These are phyloP conservation scores for Flammula alnicola DNA, from an alignment of 1,284 basidiomycete species.

Conservation along the genomic window DNA sequence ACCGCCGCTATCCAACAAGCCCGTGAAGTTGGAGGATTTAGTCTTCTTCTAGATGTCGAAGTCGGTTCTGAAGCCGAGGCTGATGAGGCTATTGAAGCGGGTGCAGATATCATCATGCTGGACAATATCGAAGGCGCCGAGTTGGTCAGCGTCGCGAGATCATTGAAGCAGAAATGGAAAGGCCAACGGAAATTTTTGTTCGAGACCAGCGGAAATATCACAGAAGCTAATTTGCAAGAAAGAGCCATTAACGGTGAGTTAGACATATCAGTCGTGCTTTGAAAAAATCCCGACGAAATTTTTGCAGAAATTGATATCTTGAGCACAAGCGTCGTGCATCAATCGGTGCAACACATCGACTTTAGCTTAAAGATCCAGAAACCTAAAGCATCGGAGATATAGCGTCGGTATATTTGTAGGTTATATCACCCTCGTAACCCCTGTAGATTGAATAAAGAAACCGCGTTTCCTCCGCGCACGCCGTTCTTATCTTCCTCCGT, in stretches of 20 bases:
- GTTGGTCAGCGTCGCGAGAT: constrained; percentile 69
- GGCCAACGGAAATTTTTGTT: constrained; percentile 85
- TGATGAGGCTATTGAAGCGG: constrained; percentile 93
- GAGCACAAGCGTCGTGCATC: constrained; percentile 92
- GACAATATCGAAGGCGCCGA: constrained; percentile 90
- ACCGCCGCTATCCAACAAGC: constrained; percentile 86
- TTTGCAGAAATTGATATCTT: constrained; percentile 92
- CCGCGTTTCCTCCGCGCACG: constrained; percentile 74
- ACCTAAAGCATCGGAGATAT: constrained; percentile 35
- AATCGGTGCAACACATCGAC: constrained; percentile 90
- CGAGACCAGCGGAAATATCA: constrained; percentile 93
- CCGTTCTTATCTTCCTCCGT: constrained; percentile 59
- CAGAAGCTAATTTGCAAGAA: constrained; percentile 79
- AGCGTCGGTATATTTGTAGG: constrained; percentile 4
- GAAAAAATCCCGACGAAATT: constrained; percentile 1
- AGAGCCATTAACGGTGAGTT: constrained; percentile 75
- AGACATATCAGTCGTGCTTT: not conserved
- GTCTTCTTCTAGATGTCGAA: constrained; percentile 93
- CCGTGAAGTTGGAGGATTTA: constrained; percentile 91
- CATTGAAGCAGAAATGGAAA: constrained; percentile 77
- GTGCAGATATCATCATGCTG: constrained; percentile 97
- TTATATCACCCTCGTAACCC: constrained; percentile 21
- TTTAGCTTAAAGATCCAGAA: constrained; percentile 93
- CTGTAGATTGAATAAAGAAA: constrained; percentile 62
- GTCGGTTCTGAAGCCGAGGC: constrained; percentile 90